Percentiles rank a stretch among this genome's conserved stretches.
Evolutionary conservation across 2,329 filamentous ascomycete species (phyloP).

Genomic region (Eutypella sp.): DNA sequence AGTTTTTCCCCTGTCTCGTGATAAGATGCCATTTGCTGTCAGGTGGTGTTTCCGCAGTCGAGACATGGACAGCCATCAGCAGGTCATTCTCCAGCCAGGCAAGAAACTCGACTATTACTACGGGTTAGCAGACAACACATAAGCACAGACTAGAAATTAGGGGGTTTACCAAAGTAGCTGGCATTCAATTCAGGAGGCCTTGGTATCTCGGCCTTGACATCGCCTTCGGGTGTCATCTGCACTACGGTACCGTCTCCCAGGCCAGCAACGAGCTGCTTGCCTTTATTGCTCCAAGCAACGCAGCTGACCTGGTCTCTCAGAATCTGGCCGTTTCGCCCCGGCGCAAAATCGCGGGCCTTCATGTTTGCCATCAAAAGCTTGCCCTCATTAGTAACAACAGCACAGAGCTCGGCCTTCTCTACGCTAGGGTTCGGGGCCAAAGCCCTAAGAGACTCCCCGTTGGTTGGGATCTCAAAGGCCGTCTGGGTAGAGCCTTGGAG

Average conservation of each 20-base stretch:
- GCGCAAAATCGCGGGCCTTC: constrained; percentile 55
- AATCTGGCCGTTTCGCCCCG: constrained; percentile 53
- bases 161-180: constrained; percentile 60
- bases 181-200: constrained; percentile 62
- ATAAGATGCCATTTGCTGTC: constrained; percentile 76
- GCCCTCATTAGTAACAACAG: constrained; percentile 73
- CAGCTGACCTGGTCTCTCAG: constrained; percentile 75
- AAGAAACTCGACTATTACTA: constrained; percentile 65
- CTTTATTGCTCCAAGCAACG: constrained; percentile 85
- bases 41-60: constrained; percentile 51
- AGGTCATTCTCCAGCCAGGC: constrained; percentile 85
- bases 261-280: constrained; percentile 88
- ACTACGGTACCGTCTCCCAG: constrained; percentile 72
- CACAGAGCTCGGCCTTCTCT: constrained; percentile 69
- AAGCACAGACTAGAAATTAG: constrained; percentile 1
- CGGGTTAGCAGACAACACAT: constrained; percentile 17
- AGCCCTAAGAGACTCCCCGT: constrained; percentile 66
- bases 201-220: constrained; percentile 72
- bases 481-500: constrained; percentile 61
- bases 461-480: constrained; percentile 71
- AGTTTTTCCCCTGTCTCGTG: constrained; percentile 59
- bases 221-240: constrained; percentile 80
- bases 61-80: constrained; percentile 77
- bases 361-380: constrained; percentile 82
- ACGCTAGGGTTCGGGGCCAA: constrained; percentile 76